Evolutionary conservation across 129 eudicot genomes (phyloP).

Genomic region (Flaveria brownii): DNA sequence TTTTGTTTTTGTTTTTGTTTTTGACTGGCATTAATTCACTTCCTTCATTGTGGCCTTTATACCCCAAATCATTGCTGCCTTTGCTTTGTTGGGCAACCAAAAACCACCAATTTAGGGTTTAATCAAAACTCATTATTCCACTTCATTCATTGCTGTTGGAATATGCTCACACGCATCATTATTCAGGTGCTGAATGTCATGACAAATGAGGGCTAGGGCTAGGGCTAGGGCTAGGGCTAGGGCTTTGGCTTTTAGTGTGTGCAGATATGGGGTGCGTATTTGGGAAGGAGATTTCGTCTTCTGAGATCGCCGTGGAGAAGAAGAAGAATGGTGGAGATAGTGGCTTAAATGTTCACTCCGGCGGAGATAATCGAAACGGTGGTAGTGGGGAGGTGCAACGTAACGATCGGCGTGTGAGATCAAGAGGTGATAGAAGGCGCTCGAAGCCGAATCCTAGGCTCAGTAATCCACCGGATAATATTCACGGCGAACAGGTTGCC

Average conservation of each 20-base stretch:
- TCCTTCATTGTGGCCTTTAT: conserved; percentile 37
- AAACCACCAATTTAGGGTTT: conserved; percentile 36
- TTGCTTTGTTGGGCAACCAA: conserved; percentile 50
- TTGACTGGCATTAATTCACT: conserved; percentile 47
- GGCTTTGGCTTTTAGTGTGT: conserved; percentile 36
- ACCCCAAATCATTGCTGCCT: conserved; percentile 60
- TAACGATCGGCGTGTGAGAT: conserved; percentile 45
- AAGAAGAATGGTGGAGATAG: conserved; percentile 10
- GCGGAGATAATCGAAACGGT: conserved; percentile 13
- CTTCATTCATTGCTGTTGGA: conserved; percentile 41
- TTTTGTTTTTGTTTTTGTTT: conserved; percentile 32
- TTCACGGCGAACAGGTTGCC: conserved; percentile 90
- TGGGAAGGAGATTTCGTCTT: conserved; percentile 65
- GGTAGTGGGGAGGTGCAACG: conserved; percentile 34
- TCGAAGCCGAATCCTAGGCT: conserved; percentile 67
- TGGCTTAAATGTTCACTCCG: too few species aligned
- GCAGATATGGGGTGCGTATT: conserved; percentile 86
- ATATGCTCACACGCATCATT: conserved; percentile 22
- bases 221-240: conserved; percentile 51
- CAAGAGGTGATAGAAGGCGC: conserved; percentile 53
- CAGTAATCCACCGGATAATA: conserved; percentile 62
- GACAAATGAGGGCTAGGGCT: conserved; percentile 59
- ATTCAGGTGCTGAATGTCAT: conserved; percentile 39
- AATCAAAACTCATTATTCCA: conserved; percentile 32
- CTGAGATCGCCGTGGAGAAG: conserved; percentile 48